A percentile compares a stretch with the other conserved stretches of the same genome.
Conservation (phyloP, 495 filamentous ascomycete species). For the Penicillium crystallinum region DNA sequence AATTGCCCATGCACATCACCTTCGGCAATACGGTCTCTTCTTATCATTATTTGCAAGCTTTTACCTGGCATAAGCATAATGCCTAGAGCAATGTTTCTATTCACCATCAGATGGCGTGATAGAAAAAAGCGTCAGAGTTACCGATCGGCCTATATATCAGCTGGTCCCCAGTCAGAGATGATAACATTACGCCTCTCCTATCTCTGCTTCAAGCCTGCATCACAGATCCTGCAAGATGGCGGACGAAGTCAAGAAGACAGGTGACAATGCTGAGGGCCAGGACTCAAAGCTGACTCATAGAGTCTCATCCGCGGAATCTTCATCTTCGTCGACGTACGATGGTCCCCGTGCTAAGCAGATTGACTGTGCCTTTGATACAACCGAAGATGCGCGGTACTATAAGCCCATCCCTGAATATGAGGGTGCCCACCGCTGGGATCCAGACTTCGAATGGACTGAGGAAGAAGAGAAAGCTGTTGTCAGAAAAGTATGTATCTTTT, state of each 20-base stretch:
- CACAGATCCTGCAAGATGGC: conserved; percentile 11
- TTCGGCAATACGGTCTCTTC: not conserved
- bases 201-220: not conserved
- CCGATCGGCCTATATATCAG: not conserved
- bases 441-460: conserved; percentile 64
- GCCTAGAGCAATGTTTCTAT: not conserved
- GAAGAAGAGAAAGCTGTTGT: conserved; percentile 64
- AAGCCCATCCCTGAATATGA: conserved; percentile 60
- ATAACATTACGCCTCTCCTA: not conserved
- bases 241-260: conserved; percentile 11
- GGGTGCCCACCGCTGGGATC: conserved; percentile 71
- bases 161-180: not conserved
- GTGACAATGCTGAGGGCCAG: not conserved
- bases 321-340: conserved; percentile 18
- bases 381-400: conserved; percentile 45
- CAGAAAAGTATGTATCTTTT: conserved; percentile 47
- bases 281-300: conserved; percentile 8
- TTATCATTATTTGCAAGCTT: not conserved
- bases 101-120: conserved; percentile 24
- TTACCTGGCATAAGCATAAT: not conserved
- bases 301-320: conserved; percentile 17
- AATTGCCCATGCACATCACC: not conserved
- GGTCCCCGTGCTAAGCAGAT: conserved; percentile 13
- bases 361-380: conserved; percentile 34
- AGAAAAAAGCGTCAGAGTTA: not conserved